Evolutionary conservation across 2,329 filamentous ascomycete species (phyloP).

Genomic region (Seiridium cupressi): DNA sequence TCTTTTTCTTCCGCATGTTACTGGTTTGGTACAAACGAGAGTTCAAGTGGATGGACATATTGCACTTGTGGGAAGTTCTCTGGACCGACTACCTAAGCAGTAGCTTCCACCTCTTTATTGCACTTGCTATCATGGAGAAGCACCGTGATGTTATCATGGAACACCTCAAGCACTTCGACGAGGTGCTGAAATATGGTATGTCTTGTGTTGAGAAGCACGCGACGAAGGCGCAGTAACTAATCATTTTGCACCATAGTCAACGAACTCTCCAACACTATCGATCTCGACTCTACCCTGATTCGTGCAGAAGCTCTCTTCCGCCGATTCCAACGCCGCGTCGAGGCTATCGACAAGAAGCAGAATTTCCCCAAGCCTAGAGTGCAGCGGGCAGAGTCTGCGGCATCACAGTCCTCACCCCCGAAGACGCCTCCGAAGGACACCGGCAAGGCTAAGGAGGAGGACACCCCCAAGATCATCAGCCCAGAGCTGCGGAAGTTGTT

Average conservation of each 20-base stretch:
- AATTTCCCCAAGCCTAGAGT: slow-evolving; percentile 67
- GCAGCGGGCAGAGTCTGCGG: slow-evolving; percentile 14
- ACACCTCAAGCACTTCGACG: slow-evolving; percentile 91
- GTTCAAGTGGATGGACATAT: slow-evolving; percentile 83
- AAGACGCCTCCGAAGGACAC: slow-evolving; percentile 20
- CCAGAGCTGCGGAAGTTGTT: slow-evolving; percentile 55
- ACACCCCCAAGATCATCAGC: slow-evolving; percentile 48
- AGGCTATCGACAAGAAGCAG: slow-evolving; percentile 87
- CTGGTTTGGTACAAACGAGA: slow-evolving; percentile 99
- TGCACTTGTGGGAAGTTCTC: slow-evolving; percentile 85
- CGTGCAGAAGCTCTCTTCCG: slow-evolving; percentile 86
- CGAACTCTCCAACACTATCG: slow-evolving; percentile 89
- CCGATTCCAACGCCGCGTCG: slow-evolving; percentile 83
- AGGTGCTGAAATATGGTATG: slow-evolving; percentile 92
- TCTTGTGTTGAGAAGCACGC: not conserved
- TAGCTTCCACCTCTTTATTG: slow-evolving; percentile 93
- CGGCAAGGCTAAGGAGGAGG: slow-evolving; percentile 36
- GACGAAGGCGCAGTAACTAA: no score
- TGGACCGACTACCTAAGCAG: slow-evolving; percentile 92
- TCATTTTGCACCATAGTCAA: slow-evolving; percentile 64
- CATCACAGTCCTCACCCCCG: slow-evolving; percentile 13
- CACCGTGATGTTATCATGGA: slow-evolving; percentile 96
- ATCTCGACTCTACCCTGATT: slow-evolving; percentile 81
- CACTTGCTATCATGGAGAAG: slow-evolving; percentile 90
- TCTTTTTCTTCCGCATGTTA: slow-evolving; percentile 99